phyloP scores from a whole-genome alignment of 805 yeast genomes.

The Pichia paraexigua region DNA sequence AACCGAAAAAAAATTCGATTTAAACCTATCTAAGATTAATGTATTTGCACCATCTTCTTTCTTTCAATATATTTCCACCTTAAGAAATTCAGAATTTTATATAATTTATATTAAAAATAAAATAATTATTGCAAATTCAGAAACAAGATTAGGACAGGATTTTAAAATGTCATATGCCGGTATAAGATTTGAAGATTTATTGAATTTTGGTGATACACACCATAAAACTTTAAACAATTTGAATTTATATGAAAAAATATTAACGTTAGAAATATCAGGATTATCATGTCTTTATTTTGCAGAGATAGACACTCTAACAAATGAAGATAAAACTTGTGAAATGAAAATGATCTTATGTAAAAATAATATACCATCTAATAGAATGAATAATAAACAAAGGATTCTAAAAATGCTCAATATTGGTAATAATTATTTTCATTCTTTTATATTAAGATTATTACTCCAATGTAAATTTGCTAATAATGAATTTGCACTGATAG shows the following conservation, averaged over 20 bases:
- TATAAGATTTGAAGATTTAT: slow-evolving; percentile 16
- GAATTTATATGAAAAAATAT: slow-evolving; percentile 7
- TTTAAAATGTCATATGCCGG: slow-evolving; percentile 12
- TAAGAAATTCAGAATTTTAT: slow-evolving; percentile 6
- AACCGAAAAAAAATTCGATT: neutral
- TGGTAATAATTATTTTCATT: slow-evolving; percentile 9
- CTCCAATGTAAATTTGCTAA: slow-evolving; percentile 13
- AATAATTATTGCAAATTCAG: slow-evolving; percentile 8
- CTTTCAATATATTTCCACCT: slow-evolving; percentile 10
- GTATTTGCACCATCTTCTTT: slow-evolving; percentile 11
- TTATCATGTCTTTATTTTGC: slow-evolving; percentile 8
- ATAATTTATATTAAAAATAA: slow-evolving; percentile 2
- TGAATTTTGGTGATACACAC: slow-evolving; percentile 6
- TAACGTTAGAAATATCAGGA: slow-evolving; percentile 2
- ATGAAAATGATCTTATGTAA: slow-evolving; percentile 13
- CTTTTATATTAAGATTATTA: slow-evolving; percentile 3
- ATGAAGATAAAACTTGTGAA: slow-evolving; percentile 2
- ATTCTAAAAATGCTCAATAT: slow-evolving; percentile 3
- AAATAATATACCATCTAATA: slow-evolving; percentile 3
- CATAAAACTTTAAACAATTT: slow-evolving; percentile 11
- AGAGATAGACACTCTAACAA: slow-evolving; percentile 11
- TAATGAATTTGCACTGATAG: slow-evolving; percentile 8
- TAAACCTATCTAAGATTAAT: neutral
- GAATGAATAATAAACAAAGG: neutral
- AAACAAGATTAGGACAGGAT: slow-evolving; percentile 9